These are phyloP conservation scores for Penicillium psychrosexuale DNA, from an alignment of 2,329 filamentous ascomycete species.

Conservation along the genomic window DNA sequence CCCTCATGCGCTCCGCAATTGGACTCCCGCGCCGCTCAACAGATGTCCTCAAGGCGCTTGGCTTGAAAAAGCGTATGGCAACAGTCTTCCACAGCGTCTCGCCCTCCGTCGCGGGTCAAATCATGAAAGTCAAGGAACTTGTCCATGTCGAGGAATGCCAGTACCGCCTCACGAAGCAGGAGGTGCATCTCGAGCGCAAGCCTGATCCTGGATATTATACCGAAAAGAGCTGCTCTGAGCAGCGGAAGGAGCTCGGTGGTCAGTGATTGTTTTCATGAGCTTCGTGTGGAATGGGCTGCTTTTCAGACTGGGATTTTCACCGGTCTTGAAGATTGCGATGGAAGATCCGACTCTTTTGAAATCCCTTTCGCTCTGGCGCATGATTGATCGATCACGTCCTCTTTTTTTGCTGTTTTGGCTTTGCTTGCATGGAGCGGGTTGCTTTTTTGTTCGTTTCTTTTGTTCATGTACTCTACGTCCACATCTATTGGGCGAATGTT, in stretches of 20 bases:
- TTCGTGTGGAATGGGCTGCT: background rate
- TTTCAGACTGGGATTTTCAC: background rate
- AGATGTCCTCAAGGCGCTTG: conserved; percentile 79
- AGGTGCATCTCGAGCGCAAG: conserved; percentile 68
- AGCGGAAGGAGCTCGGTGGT: conserved; percentile 20
- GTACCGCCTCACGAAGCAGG: conserved; percentile 57
- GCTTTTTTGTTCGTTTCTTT: conserved; percentile 1
- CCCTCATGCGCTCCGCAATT: conserved; percentile 83
- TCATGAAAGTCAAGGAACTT: conserved; percentile 91
- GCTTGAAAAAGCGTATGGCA: conserved; percentile 76
- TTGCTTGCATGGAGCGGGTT: conserved; percentile 16
- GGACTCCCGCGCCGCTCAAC: conserved; percentile 76
- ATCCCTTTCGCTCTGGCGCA: background rate
- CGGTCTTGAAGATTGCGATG: background rate
- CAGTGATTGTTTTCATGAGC: background rate
- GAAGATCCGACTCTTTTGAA: background rate
- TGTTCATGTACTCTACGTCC: conserved; percentile 9
- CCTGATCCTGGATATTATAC: conserved; percentile 79
- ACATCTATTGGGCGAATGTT: background rate
- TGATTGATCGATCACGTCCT: background rate
- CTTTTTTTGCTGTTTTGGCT: conserved; percentile 8
- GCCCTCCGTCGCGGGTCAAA: conserved; percentile 79
- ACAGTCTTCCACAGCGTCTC: conserved; percentile 87
- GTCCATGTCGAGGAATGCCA: conserved; percentile 79
- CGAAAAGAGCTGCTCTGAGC: conserved; percentile 52